Conservation (phyloP, 164 flowering plant species). For the Magnolia sinica region DNA sequence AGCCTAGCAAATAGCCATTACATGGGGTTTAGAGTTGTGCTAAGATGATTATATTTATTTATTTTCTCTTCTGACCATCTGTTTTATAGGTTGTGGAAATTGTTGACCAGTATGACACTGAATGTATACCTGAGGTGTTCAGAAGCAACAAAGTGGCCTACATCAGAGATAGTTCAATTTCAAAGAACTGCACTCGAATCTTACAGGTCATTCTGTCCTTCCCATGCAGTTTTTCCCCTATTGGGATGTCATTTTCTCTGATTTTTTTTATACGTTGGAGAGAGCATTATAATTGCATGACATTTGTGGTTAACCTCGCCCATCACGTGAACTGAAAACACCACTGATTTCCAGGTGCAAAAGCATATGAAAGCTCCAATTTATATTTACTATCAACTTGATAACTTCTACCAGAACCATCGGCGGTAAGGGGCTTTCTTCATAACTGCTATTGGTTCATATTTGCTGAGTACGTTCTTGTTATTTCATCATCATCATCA, state of each 20-base stretch:
- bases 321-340: background rate
- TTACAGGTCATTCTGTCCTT: slow-evolving; percentile 46
- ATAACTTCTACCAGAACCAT: slow-evolving; percentile 82
- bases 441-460: background rate
- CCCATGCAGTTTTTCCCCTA: background rate
- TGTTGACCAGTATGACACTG: slow-evolving; percentile 70
- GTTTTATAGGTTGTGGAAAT: slow-evolving; percentile 66
- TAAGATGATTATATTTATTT: background rate
- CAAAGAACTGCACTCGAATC: slow-evolving; percentile 56
- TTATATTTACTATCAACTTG: slow-evolving; percentile 75
- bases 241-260: background rate
- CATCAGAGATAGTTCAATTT: slow-evolving; percentile 47
- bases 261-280: background rate
- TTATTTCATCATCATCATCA: background rate
- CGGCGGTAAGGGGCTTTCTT: slow-evolving; percentile 47
- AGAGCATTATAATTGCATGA: too few relatives aligned
- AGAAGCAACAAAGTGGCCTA: slow-evolving; percentile 58
- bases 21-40: background rate
- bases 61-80: background rate
- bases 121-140: slow-evolving; percentile 56
- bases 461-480: background rate
- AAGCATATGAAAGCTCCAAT: slow-evolving; percentile 79
- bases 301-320: background rate
- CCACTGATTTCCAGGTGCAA: slow-evolving; percentile 37
- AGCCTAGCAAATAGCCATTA: background rate